Evolutionary conservation across 73 alveolate species (phyloP).

Genomic region (Stentor coeruleus): DNA sequence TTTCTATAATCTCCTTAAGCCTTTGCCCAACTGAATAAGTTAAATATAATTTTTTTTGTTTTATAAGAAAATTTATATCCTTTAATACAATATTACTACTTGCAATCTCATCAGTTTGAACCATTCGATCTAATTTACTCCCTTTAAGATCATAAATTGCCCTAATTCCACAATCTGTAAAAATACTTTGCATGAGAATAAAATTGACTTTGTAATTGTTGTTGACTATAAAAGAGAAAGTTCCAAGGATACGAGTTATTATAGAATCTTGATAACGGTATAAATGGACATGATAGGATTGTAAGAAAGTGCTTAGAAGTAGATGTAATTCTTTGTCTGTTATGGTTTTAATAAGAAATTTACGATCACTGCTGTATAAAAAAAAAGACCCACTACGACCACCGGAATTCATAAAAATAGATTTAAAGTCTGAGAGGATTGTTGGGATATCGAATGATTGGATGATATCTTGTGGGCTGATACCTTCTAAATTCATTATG

Average conservation of each 20-base stretch:
- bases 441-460: neutral
- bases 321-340: neutral
- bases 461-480: neutral
- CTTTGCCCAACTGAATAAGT: neutral
- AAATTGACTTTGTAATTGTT: neutral
- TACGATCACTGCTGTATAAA: neutral
- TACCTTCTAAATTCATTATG: neutral
- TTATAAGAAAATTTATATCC: neutral
- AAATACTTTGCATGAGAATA: constrained; percentile 11
- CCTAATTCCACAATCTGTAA: neutral
- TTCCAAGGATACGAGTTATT: neutral
- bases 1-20: neutral
- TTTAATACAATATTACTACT: neutral
- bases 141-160: neutral
- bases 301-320: neutral
- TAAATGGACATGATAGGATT: neutral
- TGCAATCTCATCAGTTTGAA: neutral
- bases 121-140: neutral
- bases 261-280: neutral
- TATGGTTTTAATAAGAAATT: neutral
- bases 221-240: neutral
- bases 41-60: neutral
- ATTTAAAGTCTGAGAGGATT: neutral
- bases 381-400: constrained; percentile 23
- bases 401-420: neutral